Evolutionary conservation across 148 eudicot species (phyloP).

Genomic region (Silene latifolia): DNA sequence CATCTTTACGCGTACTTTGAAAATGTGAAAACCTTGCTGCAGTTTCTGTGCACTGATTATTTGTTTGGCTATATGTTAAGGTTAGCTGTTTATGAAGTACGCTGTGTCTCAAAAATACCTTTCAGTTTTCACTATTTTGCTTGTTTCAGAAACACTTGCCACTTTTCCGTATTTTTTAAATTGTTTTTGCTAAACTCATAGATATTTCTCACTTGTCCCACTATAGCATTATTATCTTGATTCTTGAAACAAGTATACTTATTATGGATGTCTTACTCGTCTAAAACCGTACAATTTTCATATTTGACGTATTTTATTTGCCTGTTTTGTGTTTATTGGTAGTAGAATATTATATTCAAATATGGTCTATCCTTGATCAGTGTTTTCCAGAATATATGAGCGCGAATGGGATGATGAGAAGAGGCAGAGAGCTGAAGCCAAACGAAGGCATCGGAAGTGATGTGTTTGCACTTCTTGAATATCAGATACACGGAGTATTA

Average conservation of each 20-base stretch:
- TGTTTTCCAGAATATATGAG: constrained; percentile 57
- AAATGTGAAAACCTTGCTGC: background rate
- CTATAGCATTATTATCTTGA: no score
- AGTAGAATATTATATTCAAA: background rate
- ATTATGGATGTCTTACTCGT: no score
- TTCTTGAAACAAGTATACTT: no score
- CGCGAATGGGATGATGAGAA: constrained; percentile 99
- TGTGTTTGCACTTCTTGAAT: background rate
- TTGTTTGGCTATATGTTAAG: background rate
- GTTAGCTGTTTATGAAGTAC: no score
- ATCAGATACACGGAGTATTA: background rate
- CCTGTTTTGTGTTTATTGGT: background rate
- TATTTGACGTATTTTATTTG: no score
- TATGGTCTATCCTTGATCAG: constrained; percentile 43
- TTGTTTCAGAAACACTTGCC: no score
- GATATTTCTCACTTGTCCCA: no score
- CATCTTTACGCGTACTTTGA: background rate
- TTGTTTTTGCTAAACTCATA: no score
- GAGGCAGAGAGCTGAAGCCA: constrained; percentile 86
- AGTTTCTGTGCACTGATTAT: background rate
- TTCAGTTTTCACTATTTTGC: no score
- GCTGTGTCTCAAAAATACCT: no score
- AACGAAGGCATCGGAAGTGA: constrained; percentile 87
- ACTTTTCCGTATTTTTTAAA: no score
- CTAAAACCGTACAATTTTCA: no score